Conservation (phyloP, 179 eudicot genomes). For the Actinidia chinensis region DNA sequence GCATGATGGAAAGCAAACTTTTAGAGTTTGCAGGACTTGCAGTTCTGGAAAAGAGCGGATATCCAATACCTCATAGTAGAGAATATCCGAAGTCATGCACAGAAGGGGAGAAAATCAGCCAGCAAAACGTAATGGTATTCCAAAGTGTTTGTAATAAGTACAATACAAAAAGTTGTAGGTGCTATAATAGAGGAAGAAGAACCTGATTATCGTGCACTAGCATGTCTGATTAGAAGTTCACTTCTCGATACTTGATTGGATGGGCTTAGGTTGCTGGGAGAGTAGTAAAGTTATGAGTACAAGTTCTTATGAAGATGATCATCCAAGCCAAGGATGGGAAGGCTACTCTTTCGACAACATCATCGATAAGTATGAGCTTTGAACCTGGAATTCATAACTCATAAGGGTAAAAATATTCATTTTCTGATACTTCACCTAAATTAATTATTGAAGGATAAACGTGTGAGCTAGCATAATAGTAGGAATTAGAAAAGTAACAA, state of each 20-base stretch:
- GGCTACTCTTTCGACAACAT: conserved; percentile 87
- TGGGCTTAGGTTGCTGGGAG: conserved; percentile 99
- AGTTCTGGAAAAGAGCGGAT: conserved; percentile 93
- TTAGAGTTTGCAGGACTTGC: conserved; percentile 83
- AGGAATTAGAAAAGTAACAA: conserved; percentile 49
- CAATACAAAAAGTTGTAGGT: background rate
- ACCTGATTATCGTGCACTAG: conserved; percentile 93
- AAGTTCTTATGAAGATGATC: conserved; percentile 85
- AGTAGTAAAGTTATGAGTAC: conserved; percentile 96
- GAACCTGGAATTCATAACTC: conserved; percentile 49
- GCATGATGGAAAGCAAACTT: conserved; percentile 81
- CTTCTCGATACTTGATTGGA: conserved; percentile 76
- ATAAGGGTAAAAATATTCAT: background rate
- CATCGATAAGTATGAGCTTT: conserved; percentile 76
- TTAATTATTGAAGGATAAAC: no score
- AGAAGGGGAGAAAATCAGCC: conserved; percentile 5
- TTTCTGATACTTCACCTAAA: background rate
- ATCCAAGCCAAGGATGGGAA: conserved; percentile 66
- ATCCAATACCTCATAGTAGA: conserved; percentile 92
- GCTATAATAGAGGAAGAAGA: background rate
- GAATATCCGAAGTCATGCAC: conserved; percentile 77
- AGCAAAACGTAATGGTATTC: background rate
- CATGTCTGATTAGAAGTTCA: conserved; percentile 85
- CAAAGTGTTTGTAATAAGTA: background rate
- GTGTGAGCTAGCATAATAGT: background rate